These are phyloP conservation scores for Malassezia sp. DNA, from an alignment of 1,284 basidiomycete species.

Conservation along the genomic window DNA sequence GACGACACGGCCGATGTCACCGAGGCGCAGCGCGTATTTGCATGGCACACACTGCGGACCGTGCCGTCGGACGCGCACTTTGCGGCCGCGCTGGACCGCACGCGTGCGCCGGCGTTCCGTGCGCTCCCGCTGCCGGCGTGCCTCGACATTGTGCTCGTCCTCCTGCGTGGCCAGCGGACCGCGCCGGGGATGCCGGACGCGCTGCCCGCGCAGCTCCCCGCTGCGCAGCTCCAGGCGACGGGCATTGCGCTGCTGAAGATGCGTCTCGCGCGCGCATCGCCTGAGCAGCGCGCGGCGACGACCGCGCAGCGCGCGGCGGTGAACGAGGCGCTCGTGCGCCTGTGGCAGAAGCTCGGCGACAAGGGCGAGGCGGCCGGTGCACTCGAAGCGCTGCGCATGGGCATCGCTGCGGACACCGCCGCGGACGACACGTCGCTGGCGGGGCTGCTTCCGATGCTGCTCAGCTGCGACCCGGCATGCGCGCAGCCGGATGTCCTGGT, in stretches of 20 bases:
- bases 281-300: background rate
- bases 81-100: slow-evolving; percentile 7
- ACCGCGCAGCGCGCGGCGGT: background rate
- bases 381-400: slow-evolving; percentile 24
- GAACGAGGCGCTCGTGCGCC: slow-evolving; percentile 6
- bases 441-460: slow-evolving; percentile 20
- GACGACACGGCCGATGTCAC: background rate
- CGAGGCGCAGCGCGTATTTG: slow-evolving; percentile 1
- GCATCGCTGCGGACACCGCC: slow-evolving; percentile 19
- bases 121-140: slow-evolving; percentile 25
- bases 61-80: slow-evolving; percentile 2
- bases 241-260: slow-evolving; percentile 1
- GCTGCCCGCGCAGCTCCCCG: background rate
- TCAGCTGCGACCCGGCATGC: slow-evolving; percentile 4
- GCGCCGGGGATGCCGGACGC: slow-evolving; percentile 20
- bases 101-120: slow-evolving; percentile 25
- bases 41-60: slow-evolving; percentile 8
- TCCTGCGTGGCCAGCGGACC: slow-evolving; percentile 18
- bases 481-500: slow-evolving; percentile 16
- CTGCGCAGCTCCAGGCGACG: background rate
- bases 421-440: slow-evolving; percentile 15
- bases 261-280: background rate
- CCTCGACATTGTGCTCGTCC: slow-evolving; percentile 18
- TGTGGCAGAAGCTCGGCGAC: background rate
- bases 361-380: slow-evolving; percentile 21